Percentiles rank a stretch among this genome's conserved stretches.
Conservation (phyloP, 2,329 filamentous ascomycete genomes). For the Xylaria sp. region DNA sequence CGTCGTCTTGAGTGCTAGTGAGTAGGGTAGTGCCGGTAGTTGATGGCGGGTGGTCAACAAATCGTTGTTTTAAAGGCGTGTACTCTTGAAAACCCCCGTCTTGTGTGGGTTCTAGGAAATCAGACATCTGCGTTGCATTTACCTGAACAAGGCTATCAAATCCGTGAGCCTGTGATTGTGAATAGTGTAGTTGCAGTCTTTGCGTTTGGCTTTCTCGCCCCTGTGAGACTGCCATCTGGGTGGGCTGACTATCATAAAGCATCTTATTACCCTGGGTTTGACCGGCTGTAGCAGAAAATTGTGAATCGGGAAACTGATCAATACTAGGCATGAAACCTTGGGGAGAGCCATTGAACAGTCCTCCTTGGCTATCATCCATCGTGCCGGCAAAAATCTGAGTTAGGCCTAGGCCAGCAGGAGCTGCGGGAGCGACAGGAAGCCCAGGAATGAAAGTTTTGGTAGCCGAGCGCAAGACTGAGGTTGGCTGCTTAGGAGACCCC, state of each 20-base stretch:
- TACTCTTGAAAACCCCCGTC: constrained; percentile 77
- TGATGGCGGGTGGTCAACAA: constrained; percentile 67
- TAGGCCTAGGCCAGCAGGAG: constrained; percentile 71
- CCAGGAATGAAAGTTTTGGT: constrained; percentile 74
- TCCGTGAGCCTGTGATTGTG: constrained; percentile 64
- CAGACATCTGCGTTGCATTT: constrained; percentile 66
- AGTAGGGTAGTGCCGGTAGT: constrained; percentile 73
- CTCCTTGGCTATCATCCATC: constrained; percentile 69
- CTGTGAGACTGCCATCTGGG: constrained; percentile 47
- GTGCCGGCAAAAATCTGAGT: constrained; percentile 93
- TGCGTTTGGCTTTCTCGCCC: constrained; percentile 50
- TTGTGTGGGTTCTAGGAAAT: constrained; percentile 78
- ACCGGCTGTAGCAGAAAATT: constrained; percentile 66
- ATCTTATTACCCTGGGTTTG: constrained; percentile 56
- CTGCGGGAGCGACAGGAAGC: constrained; percentile 59
- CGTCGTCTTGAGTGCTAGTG: constrained; percentile 44
- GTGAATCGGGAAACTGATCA: constrained; percentile 61
- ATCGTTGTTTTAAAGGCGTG: constrained; percentile 72
- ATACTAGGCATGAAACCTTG: constrained; percentile 62
- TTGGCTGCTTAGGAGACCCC: constrained; percentile 61
- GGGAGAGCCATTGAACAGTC: constrained; percentile 45
- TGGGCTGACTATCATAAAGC: constrained; percentile 55
- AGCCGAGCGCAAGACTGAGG: constrained; percentile 70
- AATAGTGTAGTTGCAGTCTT: constrained; percentile 60
- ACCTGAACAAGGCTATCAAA: constrained; percentile 61